Evolutionary conservation across 257 asterid genomes (phyloP), one percentile per base, ranked within the genome.

Genomic region (Penstemon barbatus): DNA sequence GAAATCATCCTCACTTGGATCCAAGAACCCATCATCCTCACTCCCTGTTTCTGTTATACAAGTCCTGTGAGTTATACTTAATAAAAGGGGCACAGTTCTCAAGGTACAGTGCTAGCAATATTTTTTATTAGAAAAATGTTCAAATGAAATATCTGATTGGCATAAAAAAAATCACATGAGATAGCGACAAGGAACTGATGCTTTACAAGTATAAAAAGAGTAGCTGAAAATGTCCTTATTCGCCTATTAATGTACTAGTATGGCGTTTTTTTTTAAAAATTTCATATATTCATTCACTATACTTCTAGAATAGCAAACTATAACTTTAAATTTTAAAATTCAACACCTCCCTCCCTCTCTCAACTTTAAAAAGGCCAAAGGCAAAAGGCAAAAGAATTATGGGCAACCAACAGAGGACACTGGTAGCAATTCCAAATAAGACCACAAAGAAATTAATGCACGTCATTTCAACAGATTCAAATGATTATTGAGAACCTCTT

Each of bases 21-120:
- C 96, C 71, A 90, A 79, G 68, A 84, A 86, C 53, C 95, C 99
- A 81, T 94, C 99, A 53, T 94, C 99, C 79, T 94, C 99, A 60
- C 96, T 90, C 71, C 99, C 99, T 5, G 99, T 94, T 82, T 94
- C 99, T 94, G 92, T 71, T 58, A 19, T 68, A 56, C 45, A 76
- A 65, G 38, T 68, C 15, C 70, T 38, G 65, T 55, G 53, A 74
- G 57, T 57, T 74, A 45, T 25, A 25, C 33, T 25, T 49, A 61
- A 75, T 42, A 44, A 19, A 71, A 25, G 33, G 33, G 33, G 36
- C 50, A 66, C 33, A 25, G 33, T 25, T 25, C 33, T 25, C 33
- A 25, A 1, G 1, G 33, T 25, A 25, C 33, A 25, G 33, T 25
- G 33, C 33, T 25, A 13, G 39, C 41, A 12, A 60, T 61, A 46